Evolutionary conservation across 1,139 yeast species (phyloP), one percentile per base, ranked within the genome.

Genomic region (Nakaseomyces uthaithaninus): DNA sequence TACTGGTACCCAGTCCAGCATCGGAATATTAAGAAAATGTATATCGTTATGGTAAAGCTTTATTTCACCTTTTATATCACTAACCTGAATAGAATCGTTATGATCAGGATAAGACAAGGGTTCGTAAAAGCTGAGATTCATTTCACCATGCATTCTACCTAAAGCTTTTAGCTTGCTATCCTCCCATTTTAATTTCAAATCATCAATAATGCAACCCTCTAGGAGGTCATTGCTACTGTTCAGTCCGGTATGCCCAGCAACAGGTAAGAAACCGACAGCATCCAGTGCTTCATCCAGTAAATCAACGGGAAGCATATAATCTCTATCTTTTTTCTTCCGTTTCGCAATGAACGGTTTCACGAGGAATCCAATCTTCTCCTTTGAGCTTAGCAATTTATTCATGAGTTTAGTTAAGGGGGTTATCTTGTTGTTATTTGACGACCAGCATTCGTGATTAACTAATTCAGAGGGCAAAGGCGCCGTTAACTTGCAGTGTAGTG

Each of bases 1-100:
- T 3, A 70, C 62, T 11, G 48, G 46, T 16, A 55, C 60, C 72
- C 72, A 68, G 7, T 56, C 57, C 3, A 45, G 44, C 47, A 67
- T 50, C 2, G 62, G 60, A 19, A 66, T 51, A 11, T 62, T 52
- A 4, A 66, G 55, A 47, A 67, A 66, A 40, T 57, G 59, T 4
- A 41, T 40, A 3, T 49, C 60, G 9, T 58, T 45, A 42, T 65
- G 66, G 33, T 45, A 57, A 18, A 67, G 46, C 28, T 52, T 50
- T 6, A 69, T 59, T 3, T 52, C 33, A 1, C 71, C 70, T 42
- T 59, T 60, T 1, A 66, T 52, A 11, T 50, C 48, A 12, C 52
- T 40, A 2, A 66, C 54, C 4, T 45, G 38, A 4, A 61, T 42
- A 3, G 47, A 40, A 12, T 57, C 52, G 19, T 52, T 46, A 2